Percentiles rank a stretch among this genome's conserved stretches.
Conservation (phyloP, 495 filamentous ascomycete species). For the Hypoxylon rickii region DNA sequence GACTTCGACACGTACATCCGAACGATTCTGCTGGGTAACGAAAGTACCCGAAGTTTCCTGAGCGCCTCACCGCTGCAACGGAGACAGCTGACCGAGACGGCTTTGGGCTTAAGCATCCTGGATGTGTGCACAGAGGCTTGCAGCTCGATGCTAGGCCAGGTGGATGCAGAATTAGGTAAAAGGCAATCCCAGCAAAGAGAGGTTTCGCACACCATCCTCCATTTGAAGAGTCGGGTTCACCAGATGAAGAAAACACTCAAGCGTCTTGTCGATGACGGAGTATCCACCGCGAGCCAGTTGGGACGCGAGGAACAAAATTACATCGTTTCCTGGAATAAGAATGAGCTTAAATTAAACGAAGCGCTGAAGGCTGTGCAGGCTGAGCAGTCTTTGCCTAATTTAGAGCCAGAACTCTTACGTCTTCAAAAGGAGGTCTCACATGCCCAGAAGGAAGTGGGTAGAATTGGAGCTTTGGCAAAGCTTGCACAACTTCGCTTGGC, state of each 20-base stretch:
- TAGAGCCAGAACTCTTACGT: slow-evolving; percentile 6
- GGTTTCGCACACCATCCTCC: slow-evolving; percentile 3
- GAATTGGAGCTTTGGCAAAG: neutral
- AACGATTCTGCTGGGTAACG: slow-evolving; percentile 38
- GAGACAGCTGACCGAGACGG: slow-evolving; percentile 37
- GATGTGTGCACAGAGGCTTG: slow-evolving; percentile 33
- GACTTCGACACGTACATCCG: slow-evolving; percentile 41
- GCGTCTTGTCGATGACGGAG: slow-evolving; percentile 1
- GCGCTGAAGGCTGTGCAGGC: neutral
- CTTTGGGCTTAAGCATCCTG: slow-evolving; percentile 35
- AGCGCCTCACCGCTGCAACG: slow-evolving; percentile 29
- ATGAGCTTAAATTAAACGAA: neutral
- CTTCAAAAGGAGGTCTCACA: neutral
- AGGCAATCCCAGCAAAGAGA: slow-evolving; percentile 5
- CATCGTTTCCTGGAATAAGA: neutral
- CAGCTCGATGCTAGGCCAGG: slow-evolving; percentile 28
- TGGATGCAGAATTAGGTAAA: slow-evolving; percentile 23
- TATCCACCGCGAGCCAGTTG: neutral
- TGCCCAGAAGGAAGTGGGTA: neutral
- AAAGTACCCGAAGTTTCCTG: slow-evolving; percentile 42
- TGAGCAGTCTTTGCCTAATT: slow-evolving; percentile 3
- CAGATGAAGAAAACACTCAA: slow-evolving; percentile 3
- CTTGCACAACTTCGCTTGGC: slow-evolving; percentile 7
- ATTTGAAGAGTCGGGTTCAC: slow-evolving; percentile 9
- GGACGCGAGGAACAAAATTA: slow-evolving; percentile 1